Base-by-base conservation (phyloP, 305 asterid species). In the Solanum hybrid region DNA sequence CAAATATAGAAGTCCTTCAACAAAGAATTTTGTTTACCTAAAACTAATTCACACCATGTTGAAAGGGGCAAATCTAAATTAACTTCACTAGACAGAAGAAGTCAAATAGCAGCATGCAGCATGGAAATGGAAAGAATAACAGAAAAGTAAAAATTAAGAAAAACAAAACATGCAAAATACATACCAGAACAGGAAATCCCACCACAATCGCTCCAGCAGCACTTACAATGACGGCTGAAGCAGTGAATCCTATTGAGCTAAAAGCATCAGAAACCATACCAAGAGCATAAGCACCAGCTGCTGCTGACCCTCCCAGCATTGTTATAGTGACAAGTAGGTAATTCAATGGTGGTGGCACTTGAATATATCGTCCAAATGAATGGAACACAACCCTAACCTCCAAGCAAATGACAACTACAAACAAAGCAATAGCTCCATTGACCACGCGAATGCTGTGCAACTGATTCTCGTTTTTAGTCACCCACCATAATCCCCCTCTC, bases 401-500 rank as follows among this genome's bases (percentile, higher is more conserved):
- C 93, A 98, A 93, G 89, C 98, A 98, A 42, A 98, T 64, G 20
- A 98, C 98, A 86, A 97, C 95, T 51, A 94, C 90, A 12, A 94
- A 94, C 92, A 98, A 88, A 24, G 99, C 98, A 90, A 98, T 90
- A 24, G 98, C 96, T 87, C 99, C 99, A 90, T 97, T 97, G 78
- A 94, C 98, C 91, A 95, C 78, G 8, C 97, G 93, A 91, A 98
- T 97, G 90, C 97, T 97, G 81, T 91, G 94, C 93, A 98, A 77
- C 95, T 98, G 96, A 89, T 91, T 91, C 88, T 96, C 98, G 46
- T 94, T 96, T 94, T 95, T 98, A 22, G 96, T 96, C 91, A 97
- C 93, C 99, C 99, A 98, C 99, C 99, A 96, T 91, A 97, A 90
- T 1, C 98, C 99, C 90, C 99, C 99, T 92, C 97, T 94, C 1